These are phyloP conservation scores for Debaryomyces subglobosus DNA, from an alignment of 1,139 yeast species.

Conservation along the genomic window DNA sequence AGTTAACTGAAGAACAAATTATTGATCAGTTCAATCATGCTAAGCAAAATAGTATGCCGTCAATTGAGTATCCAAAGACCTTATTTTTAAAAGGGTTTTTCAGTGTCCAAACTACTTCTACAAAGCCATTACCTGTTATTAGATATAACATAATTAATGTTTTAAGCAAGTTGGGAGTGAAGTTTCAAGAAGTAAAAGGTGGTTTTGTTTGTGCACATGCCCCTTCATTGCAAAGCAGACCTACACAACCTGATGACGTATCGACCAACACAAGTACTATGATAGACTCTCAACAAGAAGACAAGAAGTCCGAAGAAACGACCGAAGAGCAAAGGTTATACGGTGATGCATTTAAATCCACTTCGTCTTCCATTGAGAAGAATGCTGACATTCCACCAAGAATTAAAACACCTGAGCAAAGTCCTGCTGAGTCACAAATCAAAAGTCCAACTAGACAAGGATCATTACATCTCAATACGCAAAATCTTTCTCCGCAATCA, in stretches of 20 bases:
- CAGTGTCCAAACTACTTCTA: conserved; percentile 93
- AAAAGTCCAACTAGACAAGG: conserved; percentile 44
- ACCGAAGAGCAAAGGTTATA: conserved; percentile 42
- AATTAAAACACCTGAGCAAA: conserved; percentile 31
- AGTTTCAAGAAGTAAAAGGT: conserved; percentile 88
- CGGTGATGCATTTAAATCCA: conserved; percentile 48
- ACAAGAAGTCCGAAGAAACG: conserved; percentile 30
- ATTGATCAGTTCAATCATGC: conserved; percentile 70
- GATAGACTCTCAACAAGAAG: conserved; percentile 22
- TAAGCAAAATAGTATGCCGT: conserved; percentile 84
- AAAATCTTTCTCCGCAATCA: conserved; percentile 27
- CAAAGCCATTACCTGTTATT: conserved; percentile 87
- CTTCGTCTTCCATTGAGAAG: conserved; percentile 34
- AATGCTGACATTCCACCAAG: conserved; percentile 19
- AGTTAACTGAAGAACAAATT: conserved; percentile 63
- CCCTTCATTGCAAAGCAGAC: conserved; percentile 42
- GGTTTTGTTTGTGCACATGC: conserved; percentile 87
- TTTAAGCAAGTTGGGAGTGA: conserved; percentile 75
- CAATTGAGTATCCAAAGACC: conserved; percentile 91
- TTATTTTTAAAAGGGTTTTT: conserved; percentile 92
- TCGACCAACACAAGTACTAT: conserved; percentile 14
- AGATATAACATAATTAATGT: conserved; percentile 83
- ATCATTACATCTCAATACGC: conserved; percentile 38
- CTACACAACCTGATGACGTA: conserved; percentile 6
- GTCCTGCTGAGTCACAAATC: conserved; percentile 10